Evolutionary conservation across 352 stramenopile species (phyloP), one percentile per base, ranked within the genome.

Genomic region (Globisporangium alternatum): DNA sequence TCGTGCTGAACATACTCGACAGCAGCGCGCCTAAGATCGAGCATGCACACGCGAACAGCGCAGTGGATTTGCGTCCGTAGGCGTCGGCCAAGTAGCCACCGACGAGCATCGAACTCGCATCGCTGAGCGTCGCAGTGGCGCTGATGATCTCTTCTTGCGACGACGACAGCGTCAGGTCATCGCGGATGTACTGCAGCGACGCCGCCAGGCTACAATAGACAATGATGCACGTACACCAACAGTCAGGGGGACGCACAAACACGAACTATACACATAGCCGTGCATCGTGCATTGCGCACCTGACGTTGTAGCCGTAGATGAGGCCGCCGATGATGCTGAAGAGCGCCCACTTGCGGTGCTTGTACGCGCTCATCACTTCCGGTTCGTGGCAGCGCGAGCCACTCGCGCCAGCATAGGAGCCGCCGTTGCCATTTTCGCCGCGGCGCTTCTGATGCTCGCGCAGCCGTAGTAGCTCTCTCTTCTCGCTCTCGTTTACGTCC

Each of bases 251-350:
- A 43, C 56, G 7, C 17, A 7, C 31, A 52, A 9, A 39, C 35
- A 53, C 44, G 48, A 21, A 17, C 47, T 5, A 30, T 67, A 8
- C 10, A 58, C 15, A 62, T 15, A 33, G 12, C 2, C 25, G 35
- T 57, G 21, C 35, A 19, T 31, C 12, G 44, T 45, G 21, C 44
- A 61, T n/a, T 17, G 49, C 22, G 21, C 61, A 71, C 64, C 72
- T 90, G 63, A 95, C 87, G 70, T 95, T 95, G 77, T 95, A 93
- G 55, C 87, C 87, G 71, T 96, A 96, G 60, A 96, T 93, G 64
- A 96, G 81, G 0, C 87, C 85, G 33, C 85, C 85, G 43, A 92
- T 75, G 67, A 93, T 62, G 62, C 87, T 95, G 58, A 95, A 95
- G 9, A 90, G 61, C 61, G 84, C 77, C 86, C 86, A 95, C 55